These are phyloP conservation scores for Sugiyamaella marilandica DNA, from an alignment of 805 yeast species.

Conservation along the genomic window DNA sequence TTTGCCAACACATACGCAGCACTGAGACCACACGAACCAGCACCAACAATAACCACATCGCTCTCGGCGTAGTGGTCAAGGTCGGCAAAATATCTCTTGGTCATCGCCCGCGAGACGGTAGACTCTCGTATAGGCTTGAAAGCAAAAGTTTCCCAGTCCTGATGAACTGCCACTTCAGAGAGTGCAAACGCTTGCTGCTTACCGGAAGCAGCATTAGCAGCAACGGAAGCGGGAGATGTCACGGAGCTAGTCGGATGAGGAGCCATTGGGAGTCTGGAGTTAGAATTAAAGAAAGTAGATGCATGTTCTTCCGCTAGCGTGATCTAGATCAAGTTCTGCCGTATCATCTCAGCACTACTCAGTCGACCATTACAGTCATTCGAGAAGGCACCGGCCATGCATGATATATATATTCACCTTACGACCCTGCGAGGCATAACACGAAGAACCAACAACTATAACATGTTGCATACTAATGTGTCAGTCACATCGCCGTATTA, in stretches of 20 bases:
- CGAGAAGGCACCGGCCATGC: conserved; percentile 23
- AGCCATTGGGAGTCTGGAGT: conserved; percentile 4
- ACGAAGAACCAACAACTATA: neutral
- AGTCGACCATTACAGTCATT: neutral
- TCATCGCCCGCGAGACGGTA: conserved; percentile 77
- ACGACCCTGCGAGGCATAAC: neutral
- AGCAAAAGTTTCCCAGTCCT: conserved; percentile 62
- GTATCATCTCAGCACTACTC: conserved; percentile 37
- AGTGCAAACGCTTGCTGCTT: conserved; percentile 4
- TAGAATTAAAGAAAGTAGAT: conserved; percentile 7
- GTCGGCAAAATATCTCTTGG: conserved; percentile 65
- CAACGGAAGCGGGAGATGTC: conserved; percentile 6
- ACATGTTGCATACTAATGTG: neutral
- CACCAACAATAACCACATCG: conserved; percentile 71
- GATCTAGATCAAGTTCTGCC: conserved; percentile 44
- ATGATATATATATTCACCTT: conserved; percentile 1
- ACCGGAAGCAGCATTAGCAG: conserved; percentile 8
- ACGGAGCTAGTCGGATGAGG: conserved; percentile 20
- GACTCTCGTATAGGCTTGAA: conserved; percentile 74
- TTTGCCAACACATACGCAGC: conserved; percentile 72
- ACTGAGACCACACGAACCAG: conserved; percentile 71
- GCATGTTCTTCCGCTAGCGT: conserved; percentile 43
- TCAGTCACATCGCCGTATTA: neutral
- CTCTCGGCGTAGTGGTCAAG: conserved; percentile 70
- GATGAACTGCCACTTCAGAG: conserved; percentile 12